Base-by-base conservation (phyloP, 192 early-diverging fungal species). In the Rhizoclosmatium globosum region DNA sequence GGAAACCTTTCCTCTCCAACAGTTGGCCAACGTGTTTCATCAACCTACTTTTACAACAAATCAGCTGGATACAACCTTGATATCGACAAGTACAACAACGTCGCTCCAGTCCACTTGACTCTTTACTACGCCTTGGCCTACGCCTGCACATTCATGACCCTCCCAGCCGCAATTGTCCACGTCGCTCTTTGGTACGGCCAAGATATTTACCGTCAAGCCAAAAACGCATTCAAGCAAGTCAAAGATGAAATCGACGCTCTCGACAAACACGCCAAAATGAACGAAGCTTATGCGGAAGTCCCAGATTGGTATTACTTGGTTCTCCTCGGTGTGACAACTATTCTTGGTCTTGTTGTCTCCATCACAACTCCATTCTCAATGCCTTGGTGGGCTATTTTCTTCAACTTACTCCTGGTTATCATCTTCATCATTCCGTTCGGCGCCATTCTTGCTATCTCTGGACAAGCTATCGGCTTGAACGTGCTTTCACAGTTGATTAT, bases 281-380 rank as follows among this genome's bases (percentile, higher is more conserved):
- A 94, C 92, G 84, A 86, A 38, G 82, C 82, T 19, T 95, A 95
- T 74, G 83, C 85, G 6, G 92, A 94, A 58, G 87, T 95, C 92
- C n/a, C 92, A 44, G 82, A 85, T 61, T 90, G 83, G 86, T 88
- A 84, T 85, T 95, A 91, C 79, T 50, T 78, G 23, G 57, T 47
- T 44, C 65, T 89, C 1, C 43, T 83, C 68, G 56, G 83, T n/a
- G 60, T 87, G 11, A 7, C 6, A 9, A 62, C 45, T 4, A 19
- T 61, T 41, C 57, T 13, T 4, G 72, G 31, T 44, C 58, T 74
- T 38, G 4, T 79, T 4, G 42, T 70, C 17, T 60, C 65, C n/a
- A 19, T 73, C 13, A 45, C 73, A 9, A 68, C 65, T 11, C 85
- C 17, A 90, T 82, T 69, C 56, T 47, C 61, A 23, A 70, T 82